Evolutionary conservation across 2,329 filamentous ascomycete genomes (phyloP).

Genomic region (Diaporthe helianthi): DNA sequence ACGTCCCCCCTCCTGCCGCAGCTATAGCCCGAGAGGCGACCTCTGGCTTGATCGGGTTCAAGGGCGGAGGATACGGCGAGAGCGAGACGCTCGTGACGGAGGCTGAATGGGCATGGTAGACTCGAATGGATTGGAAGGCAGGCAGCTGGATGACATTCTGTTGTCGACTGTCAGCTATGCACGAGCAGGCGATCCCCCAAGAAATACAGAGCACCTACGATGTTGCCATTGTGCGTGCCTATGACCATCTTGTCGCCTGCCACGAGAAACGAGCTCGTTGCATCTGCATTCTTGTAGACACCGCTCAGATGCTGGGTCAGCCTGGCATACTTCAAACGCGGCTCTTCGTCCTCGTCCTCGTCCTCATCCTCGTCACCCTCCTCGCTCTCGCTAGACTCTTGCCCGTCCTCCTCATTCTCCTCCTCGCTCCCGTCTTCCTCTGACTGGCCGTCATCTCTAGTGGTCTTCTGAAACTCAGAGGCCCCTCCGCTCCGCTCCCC

Average conservation of each 20-base stretch:
- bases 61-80: conserved; percentile 77
- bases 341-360: conserved; percentile 91
- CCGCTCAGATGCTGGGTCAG: conserved; percentile 80
- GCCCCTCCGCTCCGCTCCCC: background rate
- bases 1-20: conserved; percentile 45
- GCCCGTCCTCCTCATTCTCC: conserved; percentile 54
- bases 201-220: conserved; percentile 64
- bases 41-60: conserved; percentile 53
- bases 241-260: conserved; percentile 97
- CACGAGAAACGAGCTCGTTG: conserved; percentile 88
- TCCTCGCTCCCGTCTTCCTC: conserved; percentile 45
- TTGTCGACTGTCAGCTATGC: conserved; percentile 40
- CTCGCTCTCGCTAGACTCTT: conserved; percentile 59
- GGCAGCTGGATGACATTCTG: conserved; percentile 88
- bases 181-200: background rate
- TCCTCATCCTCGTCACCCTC: conserved; percentile 81
- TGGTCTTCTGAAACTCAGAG: background rate
- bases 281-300: conserved; percentile 93
- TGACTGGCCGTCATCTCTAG: conserved; percentile 21
- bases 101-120: conserved; percentile 91
- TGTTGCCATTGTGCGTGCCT: conserved; percentile 95
- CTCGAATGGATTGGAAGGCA: conserved; percentile 78
- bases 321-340: conserved; percentile 89
- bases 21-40: conserved; percentile 46
- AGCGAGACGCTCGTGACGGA: conserved; percentile 90